These are phyloP conservation scores for Pisolithus microcarpus DNA, from an alignment of 768 basidiomycete genomes.

Conservation along the genomic window DNA sequence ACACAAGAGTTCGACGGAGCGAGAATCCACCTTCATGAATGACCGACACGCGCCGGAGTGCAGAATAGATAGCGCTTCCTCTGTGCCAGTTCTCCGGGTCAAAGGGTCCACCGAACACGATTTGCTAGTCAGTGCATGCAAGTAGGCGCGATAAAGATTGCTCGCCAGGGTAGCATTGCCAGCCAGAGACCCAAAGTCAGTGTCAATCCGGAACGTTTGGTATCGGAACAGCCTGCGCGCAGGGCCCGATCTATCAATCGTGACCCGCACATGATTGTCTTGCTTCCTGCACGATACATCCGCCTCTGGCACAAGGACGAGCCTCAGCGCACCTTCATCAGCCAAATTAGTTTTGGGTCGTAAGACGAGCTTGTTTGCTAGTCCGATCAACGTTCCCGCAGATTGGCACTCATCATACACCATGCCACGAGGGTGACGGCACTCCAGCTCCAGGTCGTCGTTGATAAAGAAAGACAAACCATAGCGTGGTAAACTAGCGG, in stretches of 20 bases:
- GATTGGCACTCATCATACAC: constrained; percentile 36
- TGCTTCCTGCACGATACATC: constrained; percentile 7
- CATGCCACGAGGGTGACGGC: constrained; percentile 35
- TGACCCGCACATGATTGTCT: constrained; percentile 13
- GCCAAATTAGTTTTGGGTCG: constrained; percentile 16
- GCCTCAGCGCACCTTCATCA: constrained; percentile 7
- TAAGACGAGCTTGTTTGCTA: constrained; percentile 35
- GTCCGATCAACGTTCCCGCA: constrained; percentile 36
- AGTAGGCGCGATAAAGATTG: constrained; percentile 32
- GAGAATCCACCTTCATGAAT: constrained; percentile 29
- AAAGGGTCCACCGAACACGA: constrained; percentile 38
- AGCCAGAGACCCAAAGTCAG: constrained; percentile 22
- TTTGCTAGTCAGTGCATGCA: constrained; percentile 39
- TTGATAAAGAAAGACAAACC: constrained; percentile 35
- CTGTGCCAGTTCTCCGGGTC: constrained; percentile 35
- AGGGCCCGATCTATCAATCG: constrained; percentile 1
- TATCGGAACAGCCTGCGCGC: constrained; percentile 9
- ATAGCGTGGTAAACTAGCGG: constrained; percentile 34
- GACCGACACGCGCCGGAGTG: constrained; percentile 33
- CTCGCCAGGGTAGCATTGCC: constrained; percentile 22
- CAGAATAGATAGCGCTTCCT: constrained; percentile 36
- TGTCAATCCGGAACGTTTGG: constrained; percentile 26
- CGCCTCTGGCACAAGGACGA: constrained; percentile 37
- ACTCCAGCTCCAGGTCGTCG: constrained; percentile 29
- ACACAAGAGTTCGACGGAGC: constrained; percentile 27